These are phyloP conservation scores for Lachancea fermentati DNA, from an alignment of 805 yeast genomes.

Conservation along the genomic window DNA sequence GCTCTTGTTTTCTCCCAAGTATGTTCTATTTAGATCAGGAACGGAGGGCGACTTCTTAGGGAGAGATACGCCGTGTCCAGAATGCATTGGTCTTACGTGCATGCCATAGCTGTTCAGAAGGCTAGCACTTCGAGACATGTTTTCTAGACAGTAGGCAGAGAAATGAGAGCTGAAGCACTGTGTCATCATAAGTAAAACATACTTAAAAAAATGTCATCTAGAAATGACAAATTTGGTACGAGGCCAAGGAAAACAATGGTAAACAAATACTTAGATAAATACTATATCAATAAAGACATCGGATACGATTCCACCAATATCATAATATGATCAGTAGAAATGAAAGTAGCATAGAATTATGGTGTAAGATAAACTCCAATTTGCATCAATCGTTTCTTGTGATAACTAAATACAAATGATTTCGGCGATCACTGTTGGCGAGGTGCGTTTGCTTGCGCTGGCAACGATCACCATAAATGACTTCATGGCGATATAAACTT, in stretches of 20 bases:
- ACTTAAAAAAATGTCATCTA: background rate
- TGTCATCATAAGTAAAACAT: background rate
- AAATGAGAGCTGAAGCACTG: background rate
- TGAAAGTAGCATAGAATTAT: no score
- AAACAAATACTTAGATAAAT: no score
- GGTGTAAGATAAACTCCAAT: no score
- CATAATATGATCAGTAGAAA: no score
- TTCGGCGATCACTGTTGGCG: no score
- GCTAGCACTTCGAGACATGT: background rate
- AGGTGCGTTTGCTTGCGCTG: no score
- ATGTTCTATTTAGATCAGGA: background rate
- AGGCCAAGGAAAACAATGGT: background rate
- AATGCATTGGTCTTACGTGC: background rate
- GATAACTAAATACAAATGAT: background rate
- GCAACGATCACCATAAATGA: background rate
- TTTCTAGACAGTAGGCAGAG: background rate
- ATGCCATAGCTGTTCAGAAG: background rate
- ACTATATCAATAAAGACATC: no score
- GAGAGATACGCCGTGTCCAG: background rate
- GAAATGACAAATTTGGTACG: background rate
- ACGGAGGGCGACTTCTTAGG: background rate
- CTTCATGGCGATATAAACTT: conserved; percentile 7
- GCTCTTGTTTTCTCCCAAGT: background rate
- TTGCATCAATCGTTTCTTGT: background rate
- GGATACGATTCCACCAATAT: no score